Evolutionary conservation across 2,329 filamentous ascomycete genomes (phyloP).

Genomic region (Fusarium sp.): DNA sequence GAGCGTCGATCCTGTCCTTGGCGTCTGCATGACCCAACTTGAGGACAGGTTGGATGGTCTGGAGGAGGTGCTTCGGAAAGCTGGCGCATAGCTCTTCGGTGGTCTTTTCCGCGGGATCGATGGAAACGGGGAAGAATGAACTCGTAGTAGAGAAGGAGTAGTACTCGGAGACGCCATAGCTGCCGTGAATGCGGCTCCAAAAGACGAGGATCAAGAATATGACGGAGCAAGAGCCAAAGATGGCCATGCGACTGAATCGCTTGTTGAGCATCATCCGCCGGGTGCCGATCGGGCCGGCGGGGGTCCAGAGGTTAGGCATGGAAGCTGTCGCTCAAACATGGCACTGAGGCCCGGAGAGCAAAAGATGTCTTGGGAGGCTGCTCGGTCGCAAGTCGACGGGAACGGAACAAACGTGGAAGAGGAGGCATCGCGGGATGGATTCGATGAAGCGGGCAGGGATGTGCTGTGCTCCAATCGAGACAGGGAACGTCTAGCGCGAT

Average conservation of each 20-base stretch:
- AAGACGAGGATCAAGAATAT: conserved; percentile 42
- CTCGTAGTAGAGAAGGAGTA: conserved; percentile 48
- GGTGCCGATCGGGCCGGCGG: conserved; percentile 34
- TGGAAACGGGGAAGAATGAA: conserved; percentile 46
- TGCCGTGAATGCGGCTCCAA: conserved; percentile 40
- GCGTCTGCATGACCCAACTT: conserved; percentile 50
- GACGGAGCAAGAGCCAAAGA: conserved; percentile 39
- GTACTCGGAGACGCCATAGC: conserved; percentile 41
- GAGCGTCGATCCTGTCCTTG: conserved; percentile 50
- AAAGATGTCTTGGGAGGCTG: background rate
- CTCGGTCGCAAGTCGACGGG: conserved; percentile 11
- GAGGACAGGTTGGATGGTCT: conserved; percentile 48
- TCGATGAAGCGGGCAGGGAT: conserved; percentile 1
- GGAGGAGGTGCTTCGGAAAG: conserved; percentile 48
- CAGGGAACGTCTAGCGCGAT: conserved; percentile 1
- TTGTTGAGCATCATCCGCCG: conserved; percentile 47
- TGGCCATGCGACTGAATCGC: conserved; percentile 47
- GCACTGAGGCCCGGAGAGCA: conserved; percentile 33
- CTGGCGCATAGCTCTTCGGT: conserved; percentile 46
- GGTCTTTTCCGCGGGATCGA: conserved; percentile 42
- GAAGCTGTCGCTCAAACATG: conserved; percentile 39
- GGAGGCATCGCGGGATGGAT: conserved; percentile 4
- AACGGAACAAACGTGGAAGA: background rate
- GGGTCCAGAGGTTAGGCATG: conserved; percentile 43
- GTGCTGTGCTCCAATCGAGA: conserved; percentile 1